Base-by-base conservation (phyloP, 148 eudicot genomes). In the Rhododendron simsii region DNA sequence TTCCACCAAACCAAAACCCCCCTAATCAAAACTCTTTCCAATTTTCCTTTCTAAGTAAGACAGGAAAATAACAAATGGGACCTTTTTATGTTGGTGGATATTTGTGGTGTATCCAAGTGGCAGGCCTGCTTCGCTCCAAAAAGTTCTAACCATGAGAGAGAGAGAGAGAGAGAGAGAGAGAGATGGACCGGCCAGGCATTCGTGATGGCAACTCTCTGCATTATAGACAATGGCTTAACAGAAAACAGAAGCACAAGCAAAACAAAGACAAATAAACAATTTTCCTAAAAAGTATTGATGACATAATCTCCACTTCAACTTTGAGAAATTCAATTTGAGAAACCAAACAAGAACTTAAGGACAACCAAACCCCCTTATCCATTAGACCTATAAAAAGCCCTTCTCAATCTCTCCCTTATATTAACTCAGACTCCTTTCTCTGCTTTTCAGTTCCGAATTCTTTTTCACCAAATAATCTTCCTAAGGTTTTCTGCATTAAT, bases 321-420 rank as follows among this genome's bases (percentile, higher is more conserved):
- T 81, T 41, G 84, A 51, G 21, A 79, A 53, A 15, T 41, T 73
- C 69, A 84, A 76, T 16, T 67, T 16, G 50, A 80, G 78, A 80
- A 63, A 84, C 48, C 78, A 65, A 69, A 63, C 83, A 86, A 41
- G 5, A 16, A 78, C 77, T 41, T 37, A 14, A 73, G 65, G 84
- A 89, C 86, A 51, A 82, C 57, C 39, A 47, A 61, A 84, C 89
- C 90, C 86, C 87, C 84, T 10, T 9, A 83, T 57, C 41, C 75
- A 71, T 13, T 51, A 23, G 20, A 1, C 63, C 81, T 74, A 77
- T 78, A 41, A 53, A 37, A 28, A n/a, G 21, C 78, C 82, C 15
- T 82, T 37, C 23, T 75, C 65, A 10, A 67, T 37, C 23, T 75
- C 67, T 51, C 30, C 86, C 37, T 41, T 69, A 8, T 18, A 2